Base-by-base conservation (phyloP, 108 stramenopile species). In the Cyclostephanos invisitatus region DNA sequence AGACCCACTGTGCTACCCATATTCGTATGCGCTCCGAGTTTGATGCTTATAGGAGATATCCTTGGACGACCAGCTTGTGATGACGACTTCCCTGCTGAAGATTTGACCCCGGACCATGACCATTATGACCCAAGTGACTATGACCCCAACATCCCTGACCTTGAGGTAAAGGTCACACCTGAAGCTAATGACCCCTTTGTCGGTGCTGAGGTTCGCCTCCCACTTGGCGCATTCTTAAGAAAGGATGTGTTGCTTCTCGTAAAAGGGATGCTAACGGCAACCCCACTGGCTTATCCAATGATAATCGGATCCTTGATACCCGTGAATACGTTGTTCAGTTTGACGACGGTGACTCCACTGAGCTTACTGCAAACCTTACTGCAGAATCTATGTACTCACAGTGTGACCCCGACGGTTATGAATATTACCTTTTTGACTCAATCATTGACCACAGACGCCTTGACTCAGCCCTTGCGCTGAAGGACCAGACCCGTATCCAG, bases 181-280 rank as follows among this genome's bases (percentile, higher is more conserved):
- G 66, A 66, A 0, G 35, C 14, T 7, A 25, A 42, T 46, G 84
- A 85, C 55, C n/a, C 60, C 14, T 70, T 66, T 21, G 36, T 85
- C 21, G 36, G 56, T 21, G 60, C 72, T 21, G 71, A 78, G 21
- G 77, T 83, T 0, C 8, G 56, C 7, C 17, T 87, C 0, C 81
- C 83, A 12, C 20, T 29, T n/a, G 75, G 77, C 8, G 62, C 55
- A 24, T 35, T 0, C 14, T 58, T 20, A 17, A 27, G 14, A 50
- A 36, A 20, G 83, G 71, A 48, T 66, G 50, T 11, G 79, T 87
- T 29, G 38, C 29, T 22, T 17, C 56, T 18, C 71, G 77, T 0
- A 84, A 84, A 58, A 54, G 72, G 1, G 50, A 77, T 28, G 37
- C 55, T 15, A 69, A 73, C 65, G 85, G 82, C 0, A 73, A 61